Evolutionary conservation across 495 filamentous ascomycete species (phyloP).

Genomic region (Poronia punctata): DNA sequence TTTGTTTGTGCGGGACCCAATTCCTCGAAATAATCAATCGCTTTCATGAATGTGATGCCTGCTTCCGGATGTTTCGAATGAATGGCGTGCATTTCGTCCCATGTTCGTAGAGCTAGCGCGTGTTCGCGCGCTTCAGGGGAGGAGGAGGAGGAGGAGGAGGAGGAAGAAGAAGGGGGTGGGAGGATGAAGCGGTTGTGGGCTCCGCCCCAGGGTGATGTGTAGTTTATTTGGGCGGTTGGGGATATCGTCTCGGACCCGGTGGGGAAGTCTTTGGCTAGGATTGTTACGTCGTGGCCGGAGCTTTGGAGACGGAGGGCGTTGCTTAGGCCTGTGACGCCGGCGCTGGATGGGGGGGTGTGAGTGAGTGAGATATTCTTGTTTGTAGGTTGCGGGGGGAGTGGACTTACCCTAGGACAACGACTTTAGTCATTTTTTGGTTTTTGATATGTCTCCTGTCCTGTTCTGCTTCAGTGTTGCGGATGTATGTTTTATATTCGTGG

Average conservation of each 20-base stretch:
- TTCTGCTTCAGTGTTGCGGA: too few species aligned
- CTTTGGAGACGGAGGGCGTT: conserved; percentile 45
- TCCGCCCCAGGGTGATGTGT: conserved; percentile 60
- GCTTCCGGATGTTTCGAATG: conserved; percentile 34
- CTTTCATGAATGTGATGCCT: conserved; percentile 47
- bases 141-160: conserved; percentile 5
- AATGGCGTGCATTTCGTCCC: conserved; percentile 40
- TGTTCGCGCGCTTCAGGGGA: conserved; percentile 34
- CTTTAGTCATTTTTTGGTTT: background rate
- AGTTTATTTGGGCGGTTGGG: conserved; percentile 45
- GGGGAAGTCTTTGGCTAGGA: conserved; percentile 53
- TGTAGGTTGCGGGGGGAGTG: background rate
- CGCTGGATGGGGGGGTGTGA: conserved; percentile 35
- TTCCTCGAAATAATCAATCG: conserved; percentile 53
- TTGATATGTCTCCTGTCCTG: background rate
- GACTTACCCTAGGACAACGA: conserved; percentile 9
- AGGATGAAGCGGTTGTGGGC: conserved; percentile 55
- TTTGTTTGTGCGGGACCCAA: conserved; percentile 31
- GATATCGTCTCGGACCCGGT: conserved; percentile 36
- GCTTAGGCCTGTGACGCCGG: conserved; percentile 53
- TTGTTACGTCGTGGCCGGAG: conserved; percentile 38
- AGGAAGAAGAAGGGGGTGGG: conserved; percentile 22
- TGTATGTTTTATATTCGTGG: too few species aligned
- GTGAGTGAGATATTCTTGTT: conserved; percentile 3
- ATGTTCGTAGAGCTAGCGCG: conserved; percentile 45